These are phyloP conservation scores for Rhodocollybia butyracea DNA, from an alignment of 768 basidiomycete species.

Conservation along the genomic window DNA sequence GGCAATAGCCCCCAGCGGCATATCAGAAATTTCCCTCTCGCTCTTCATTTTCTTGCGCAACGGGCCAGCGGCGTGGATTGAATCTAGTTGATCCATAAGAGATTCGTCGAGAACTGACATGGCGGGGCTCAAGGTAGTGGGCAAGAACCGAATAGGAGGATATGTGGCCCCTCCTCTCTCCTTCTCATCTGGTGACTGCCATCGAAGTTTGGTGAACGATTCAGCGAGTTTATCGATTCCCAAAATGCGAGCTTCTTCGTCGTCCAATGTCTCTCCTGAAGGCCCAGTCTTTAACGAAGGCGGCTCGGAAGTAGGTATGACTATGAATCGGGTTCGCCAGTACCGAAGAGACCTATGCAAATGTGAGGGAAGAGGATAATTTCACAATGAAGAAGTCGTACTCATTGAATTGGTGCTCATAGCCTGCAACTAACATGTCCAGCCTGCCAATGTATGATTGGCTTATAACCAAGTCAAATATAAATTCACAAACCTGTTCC, in stretches of 20 bases:
- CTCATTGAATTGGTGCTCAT: slow-evolving; percentile 77
- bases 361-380: no score
- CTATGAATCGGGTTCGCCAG: slow-evolving; percentile 91
- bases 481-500: slow-evolving; percentile 63
- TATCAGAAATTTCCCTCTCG: slow-evolving; percentile 66
- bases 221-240: slow-evolving; percentile 93
- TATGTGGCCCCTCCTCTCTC: slow-evolving; percentile 44
- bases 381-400: no score
- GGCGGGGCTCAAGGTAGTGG: slow-evolving; percentile 82
- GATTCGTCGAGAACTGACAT: slow-evolving; percentile 76
- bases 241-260: slow-evolving; percentile 83
- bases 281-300: slow-evolving; percentile 54
- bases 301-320: slow-evolving; percentile 81
- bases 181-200: slow-evolving; percentile 65
- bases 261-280: slow-evolving; percentile 71
- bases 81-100: slow-evolving; percentile 77
- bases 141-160: slow-evolving; percentile 72
- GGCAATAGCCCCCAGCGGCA: slow-evolving; percentile 61
- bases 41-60: slow-evolving; percentile 79
- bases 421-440: slow-evolving; percentile 83
- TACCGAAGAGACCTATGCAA: slow-evolving; percentile 86
- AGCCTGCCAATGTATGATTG: slow-evolving; percentile 39
- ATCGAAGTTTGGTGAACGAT: slow-evolving; percentile 79
- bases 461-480: not conserved
- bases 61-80: slow-evolving; percentile 72